A percentile compares a stretch with the other conserved stretches of the same genome.
These are phyloP conservation scores for Penicillium riverlandense DNA, from an alignment of 495 filamentous ascomycete species.

Conservation along the genomic window DNA sequence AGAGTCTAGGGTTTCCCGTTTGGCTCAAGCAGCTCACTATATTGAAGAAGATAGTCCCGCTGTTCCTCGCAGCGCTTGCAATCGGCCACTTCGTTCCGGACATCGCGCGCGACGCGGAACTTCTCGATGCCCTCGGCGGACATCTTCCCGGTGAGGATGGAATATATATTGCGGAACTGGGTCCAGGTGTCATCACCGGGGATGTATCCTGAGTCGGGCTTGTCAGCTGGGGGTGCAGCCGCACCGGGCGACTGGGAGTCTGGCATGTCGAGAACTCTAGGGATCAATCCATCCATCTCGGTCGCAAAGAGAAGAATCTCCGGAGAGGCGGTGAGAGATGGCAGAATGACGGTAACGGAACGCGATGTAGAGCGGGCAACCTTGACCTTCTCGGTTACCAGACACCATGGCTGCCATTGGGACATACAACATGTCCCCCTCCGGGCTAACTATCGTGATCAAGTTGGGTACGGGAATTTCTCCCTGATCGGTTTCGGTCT, in stretches of 20 bases:
- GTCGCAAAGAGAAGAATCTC: slow-evolving; percentile 18
- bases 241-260: slow-evolving; percentile 21
- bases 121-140: slow-evolving; percentile 58
- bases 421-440: slow-evolving; percentile 13
- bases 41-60: slow-evolving; percentile 70
- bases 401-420: too few species aligned
- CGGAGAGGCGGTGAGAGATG: slow-evolving; percentile 22
- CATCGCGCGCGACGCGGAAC: slow-evolving; percentile 64
- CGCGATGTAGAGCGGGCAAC: too few species aligned
- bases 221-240: slow-evolving; percentile 11
- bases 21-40: slow-evolving; percentile 42
- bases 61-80: slow-evolving; percentile 71
- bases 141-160: slow-evolving; percentile 63
- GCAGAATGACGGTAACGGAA: slow-evolving; percentile 18
- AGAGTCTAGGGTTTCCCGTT: background rate
- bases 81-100: slow-evolving; percentile 59
- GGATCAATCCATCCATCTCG: background rate
- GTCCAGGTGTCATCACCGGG: slow-evolving; percentile 56
- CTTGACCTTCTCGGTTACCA: too few species aligned
- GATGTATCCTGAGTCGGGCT: slow-evolving; percentile 32
- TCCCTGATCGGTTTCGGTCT: too few species aligned
- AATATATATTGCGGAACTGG: slow-evolving; percentile 75
- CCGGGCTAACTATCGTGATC: slow-evolving; percentile 71
- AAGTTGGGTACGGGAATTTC: slow-evolving; percentile 68
- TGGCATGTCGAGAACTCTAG: slow-evolving; percentile 20